These are phyloP conservation scores for Antarctomyces pellizariae DNA, from an alignment of 495 filamentous ascomycete species.

Conservation along the genomic window DNA sequence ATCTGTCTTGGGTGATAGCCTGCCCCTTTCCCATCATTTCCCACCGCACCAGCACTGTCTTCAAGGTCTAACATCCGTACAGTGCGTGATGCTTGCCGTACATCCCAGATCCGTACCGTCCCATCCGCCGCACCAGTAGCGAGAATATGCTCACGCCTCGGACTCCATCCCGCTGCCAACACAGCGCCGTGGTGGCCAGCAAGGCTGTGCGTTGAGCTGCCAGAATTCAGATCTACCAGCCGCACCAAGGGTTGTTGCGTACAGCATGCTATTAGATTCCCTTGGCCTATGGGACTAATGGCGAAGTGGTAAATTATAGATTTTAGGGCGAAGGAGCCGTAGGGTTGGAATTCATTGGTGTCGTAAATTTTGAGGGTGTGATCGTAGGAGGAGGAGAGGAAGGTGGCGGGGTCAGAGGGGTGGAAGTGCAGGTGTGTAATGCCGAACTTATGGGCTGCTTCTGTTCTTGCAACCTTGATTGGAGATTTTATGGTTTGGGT, in stretches of 20 bases:
- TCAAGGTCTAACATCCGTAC: slow-evolving; percentile 63
- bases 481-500: slow-evolving; percentile 21
- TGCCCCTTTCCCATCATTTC: slow-evolving; percentile 23
- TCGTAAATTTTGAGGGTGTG: slow-evolving; percentile 61
- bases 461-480: slow-evolving; percentile 10
- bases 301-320: slow-evolving; percentile 55
- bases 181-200: slow-evolving; percentile 50
- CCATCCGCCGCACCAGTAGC: slow-evolving; percentile 61
- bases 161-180: slow-evolving; percentile 57
- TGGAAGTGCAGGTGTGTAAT: slow-evolving; percentile 76
- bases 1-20: slow-evolving; percentile 21
- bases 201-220: slow-evolving; percentile 51
- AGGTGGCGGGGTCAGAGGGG: slow-evolving; percentile 59
- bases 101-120: slow-evolving; percentile 61
- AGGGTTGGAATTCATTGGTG: slow-evolving; percentile 30
- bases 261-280: slow-evolving; percentile 55
- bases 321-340: slow-evolving; percentile 46
- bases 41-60: slow-evolving; percentile 39
- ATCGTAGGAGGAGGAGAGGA: slow-evolving; percentile 68
- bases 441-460: slow-evolving; percentile 40
- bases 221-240: slow-evolving; percentile 61
- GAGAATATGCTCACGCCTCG: slow-evolving; percentile 50
- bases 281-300: slow-evolving; percentile 42
- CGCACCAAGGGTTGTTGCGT: slow-evolving; percentile 62
- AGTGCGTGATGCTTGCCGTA: slow-evolving; percentile 44